Conservation (phyloP, 2,329 filamentous ascomycete genomes). For the Alternaria sp. region DNA sequence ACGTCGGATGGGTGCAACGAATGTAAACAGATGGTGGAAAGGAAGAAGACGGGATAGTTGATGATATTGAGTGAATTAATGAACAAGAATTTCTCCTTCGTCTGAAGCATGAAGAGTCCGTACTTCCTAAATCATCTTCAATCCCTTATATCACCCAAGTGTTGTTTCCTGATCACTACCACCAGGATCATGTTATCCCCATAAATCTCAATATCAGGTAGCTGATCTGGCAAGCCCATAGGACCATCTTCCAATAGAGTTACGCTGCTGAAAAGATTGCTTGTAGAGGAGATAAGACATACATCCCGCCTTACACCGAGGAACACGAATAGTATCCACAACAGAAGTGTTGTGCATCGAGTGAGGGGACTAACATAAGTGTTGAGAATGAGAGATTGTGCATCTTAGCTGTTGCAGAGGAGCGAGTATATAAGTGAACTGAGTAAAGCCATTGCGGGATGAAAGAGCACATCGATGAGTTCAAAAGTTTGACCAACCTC, state of each 20-base stretch:
- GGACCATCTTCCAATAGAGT: not conserved
- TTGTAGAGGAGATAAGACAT: not conserved
- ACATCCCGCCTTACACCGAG: not conserved
- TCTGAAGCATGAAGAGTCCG: not conserved
- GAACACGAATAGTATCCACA: not conserved
- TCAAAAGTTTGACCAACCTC: not conserved
- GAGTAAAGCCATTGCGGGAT: not conserved
- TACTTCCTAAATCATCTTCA: not conserved
- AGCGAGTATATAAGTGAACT: not conserved
- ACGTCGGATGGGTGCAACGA: not conserved
- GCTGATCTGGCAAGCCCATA: not conserved
- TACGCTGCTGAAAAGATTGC: no score
- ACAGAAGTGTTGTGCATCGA: not conserved
- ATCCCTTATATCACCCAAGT: not conserved
- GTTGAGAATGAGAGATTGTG: not conserved
- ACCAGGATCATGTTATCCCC: accelerated
- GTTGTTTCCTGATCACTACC: not conserved
- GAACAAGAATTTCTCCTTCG: no score
- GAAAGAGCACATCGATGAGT: not conserved
- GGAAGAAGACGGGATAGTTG: not conserved
- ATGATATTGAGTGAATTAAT: not conserved
- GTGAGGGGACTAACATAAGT: not conserved
- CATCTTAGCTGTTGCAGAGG: not conserved
- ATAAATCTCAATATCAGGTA: not conserved
- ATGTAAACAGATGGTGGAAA: not conserved